Percentiles rank a stretch among this genome's conserved stretches.
Conservation (phyloP, 345 rosid genomes). For the Pugionium cornutum region DNA sequence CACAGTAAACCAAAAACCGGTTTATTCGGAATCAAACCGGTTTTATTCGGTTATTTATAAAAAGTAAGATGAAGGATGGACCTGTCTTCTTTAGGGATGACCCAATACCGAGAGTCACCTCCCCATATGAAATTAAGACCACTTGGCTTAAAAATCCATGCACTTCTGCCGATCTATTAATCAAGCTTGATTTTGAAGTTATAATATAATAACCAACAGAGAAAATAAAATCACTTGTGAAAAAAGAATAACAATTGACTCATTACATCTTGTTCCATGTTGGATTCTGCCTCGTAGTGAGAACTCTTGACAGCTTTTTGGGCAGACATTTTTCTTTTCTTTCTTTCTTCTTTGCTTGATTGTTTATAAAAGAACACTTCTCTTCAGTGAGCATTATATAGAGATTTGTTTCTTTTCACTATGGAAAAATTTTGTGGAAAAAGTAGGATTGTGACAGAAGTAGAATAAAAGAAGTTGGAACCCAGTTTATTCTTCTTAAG, state of each 20-base stretch:
- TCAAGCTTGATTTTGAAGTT: constrained; percentile 5
- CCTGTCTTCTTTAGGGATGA: constrained; percentile 42
- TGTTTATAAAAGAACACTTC: constrained; percentile 20
- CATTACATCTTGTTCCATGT: constrained; percentile 38
- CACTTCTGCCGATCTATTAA: constrained; percentile 33
- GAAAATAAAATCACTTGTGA: background rate
- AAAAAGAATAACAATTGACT: background rate
- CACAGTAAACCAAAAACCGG: background rate
- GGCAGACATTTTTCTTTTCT: constrained; percentile 24
- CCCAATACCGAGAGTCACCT: constrained; percentile 43
- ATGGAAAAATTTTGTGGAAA: background rate
- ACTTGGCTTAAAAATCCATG: constrained; percentile 42
- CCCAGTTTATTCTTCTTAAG: background rate
- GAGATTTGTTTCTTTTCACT: constrained; percentile 21
- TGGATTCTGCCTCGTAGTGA: constrained; percentile 40
- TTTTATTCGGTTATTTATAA: constrained; percentile 3
- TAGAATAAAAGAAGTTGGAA: constrained; percentile 20
- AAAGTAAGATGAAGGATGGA: background rate
- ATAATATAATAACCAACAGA: background rate
- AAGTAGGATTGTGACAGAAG: constrained; percentile 18
- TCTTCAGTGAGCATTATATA: constrained; percentile 29
- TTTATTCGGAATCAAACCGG: constrained; percentile 4
- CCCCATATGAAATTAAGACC: constrained; percentile 41
- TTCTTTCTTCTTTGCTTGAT: constrained; percentile 21
- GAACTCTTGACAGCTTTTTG: constrained; percentile 41